Evolutionary conservation across 2,329 filamentous ascomycete genomes (phyloP).

Genomic region (Colletotrichum sp.): DNA sequence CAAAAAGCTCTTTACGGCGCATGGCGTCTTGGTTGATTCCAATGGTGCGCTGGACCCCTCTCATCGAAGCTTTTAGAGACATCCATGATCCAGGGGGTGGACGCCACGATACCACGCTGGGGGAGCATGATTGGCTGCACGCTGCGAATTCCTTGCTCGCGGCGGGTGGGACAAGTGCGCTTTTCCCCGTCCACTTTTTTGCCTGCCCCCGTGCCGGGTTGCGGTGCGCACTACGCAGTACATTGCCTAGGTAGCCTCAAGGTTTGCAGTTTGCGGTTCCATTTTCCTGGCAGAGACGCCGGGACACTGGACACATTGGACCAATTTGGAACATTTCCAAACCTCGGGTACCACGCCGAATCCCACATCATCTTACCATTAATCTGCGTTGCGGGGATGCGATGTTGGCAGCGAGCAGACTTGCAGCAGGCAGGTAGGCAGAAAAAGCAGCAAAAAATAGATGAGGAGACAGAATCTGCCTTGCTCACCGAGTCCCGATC

Average conservation of each 20-base stretch:
- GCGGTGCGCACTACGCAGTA: neutral
- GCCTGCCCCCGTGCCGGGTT: constrained; percentile 1
- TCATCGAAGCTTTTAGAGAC: neutral
- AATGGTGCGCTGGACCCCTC: neutral
- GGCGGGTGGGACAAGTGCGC: neutral
- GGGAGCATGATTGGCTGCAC: neutral
- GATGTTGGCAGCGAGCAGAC: neutral
- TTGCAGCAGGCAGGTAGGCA: neutral
- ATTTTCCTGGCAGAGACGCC: neutral
- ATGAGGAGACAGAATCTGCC: neutral
- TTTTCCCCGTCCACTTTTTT: neutral
- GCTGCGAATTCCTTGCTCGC: neutral
- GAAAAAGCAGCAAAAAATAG: neutral
- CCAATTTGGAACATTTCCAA: neutral
- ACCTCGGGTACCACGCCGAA: neutral
- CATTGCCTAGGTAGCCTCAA: too few relatives aligned
- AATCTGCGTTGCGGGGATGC: neutral
- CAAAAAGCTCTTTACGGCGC: neutral
- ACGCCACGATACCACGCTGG: neutral
- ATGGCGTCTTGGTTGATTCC: neutral
- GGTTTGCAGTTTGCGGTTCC: neutral
- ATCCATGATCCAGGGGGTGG: neutral
- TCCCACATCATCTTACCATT: neutral
- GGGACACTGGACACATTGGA: neutral
- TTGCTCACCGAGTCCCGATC: neutral